Percentiles rank a stretch among this genome's conserved stretches.
phyloP scores from a whole-genome alignment of 2,329 filamentous ascomycete species.

The Apiospora marii region DNA sequence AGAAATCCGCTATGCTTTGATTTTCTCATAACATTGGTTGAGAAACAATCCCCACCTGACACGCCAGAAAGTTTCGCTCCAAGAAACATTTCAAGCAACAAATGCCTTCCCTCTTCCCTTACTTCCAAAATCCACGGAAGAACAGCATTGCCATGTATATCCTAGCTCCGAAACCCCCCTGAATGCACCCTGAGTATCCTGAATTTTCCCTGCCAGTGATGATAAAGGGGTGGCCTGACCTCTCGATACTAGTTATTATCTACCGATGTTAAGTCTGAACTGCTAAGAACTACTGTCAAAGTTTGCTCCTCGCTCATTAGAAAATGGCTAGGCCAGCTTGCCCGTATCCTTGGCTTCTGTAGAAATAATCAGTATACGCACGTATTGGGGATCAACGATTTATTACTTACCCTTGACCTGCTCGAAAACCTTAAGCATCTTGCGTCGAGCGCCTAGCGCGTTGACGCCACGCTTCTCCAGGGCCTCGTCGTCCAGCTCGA shows the following conservation, averaged over 20 bases:
- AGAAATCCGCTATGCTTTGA: constrained; percentile 24
- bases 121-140: constrained; percentile 17
- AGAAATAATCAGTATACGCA: constrained; percentile 38
- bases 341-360: constrained; percentile 77
- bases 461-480: constrained; percentile 94
- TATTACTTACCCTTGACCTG: constrained; percentile 76
- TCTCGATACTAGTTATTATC: constrained; percentile 25
- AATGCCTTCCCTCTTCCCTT: constrained; percentile 16
- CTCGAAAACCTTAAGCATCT: constrained; percentile 99
- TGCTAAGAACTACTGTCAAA: constrained; percentile 26
- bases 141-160: constrained; percentile 24
- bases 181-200: constrained; percentile 28
- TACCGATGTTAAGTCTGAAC: constrained; percentile 24
- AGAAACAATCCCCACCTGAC: constrained; percentile 13
- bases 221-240: constrained; percentile 22
- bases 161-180: constrained; percentile 24
- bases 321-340: constrained; percentile 61
- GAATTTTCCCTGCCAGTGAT: constrained; percentile 22
- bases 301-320: constrained; percentile 30
- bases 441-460: constrained; percentile 90
- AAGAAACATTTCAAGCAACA: constrained; percentile 12
- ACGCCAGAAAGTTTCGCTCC: constrained; percentile 14
- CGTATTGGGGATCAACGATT: not conserved
- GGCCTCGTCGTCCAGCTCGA: constrained; percentile 91
- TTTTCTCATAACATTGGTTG: constrained; percentile 7